A percentile compares a stretch with the other conserved stretches of the same genome.
These are phyloP conservation scores for Coprinopsis cinerea DNA, from an alignment of 768 basidiomycete species.

Conservation along the genomic window DNA sequence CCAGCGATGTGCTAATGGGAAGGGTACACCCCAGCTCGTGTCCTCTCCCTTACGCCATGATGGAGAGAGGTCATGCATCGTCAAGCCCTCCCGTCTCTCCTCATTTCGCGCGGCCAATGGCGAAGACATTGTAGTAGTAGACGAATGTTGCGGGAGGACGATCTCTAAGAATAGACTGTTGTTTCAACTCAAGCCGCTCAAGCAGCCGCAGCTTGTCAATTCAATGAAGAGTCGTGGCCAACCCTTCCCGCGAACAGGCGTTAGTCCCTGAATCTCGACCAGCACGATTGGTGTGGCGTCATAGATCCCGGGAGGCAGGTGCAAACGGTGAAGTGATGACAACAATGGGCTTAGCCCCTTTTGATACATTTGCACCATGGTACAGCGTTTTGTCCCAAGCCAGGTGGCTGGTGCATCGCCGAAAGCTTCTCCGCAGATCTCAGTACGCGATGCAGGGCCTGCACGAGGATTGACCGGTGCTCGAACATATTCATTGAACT, in stretches of 20 bases:
- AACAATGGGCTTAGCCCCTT: constrained; percentile 7
- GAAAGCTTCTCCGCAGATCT: constrained; percentile 2
- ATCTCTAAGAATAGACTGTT: no score
- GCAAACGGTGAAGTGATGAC: constrained; percentile 5
- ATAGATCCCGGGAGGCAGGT: constrained; percentile 8
- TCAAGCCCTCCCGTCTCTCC: no score
- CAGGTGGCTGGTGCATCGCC: constrained; percentile 11
- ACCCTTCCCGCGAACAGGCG: constrained; percentile 1
- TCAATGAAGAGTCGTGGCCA: background rate
- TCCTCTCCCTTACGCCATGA: background rate
- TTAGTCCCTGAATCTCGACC: constrained; percentile 1
- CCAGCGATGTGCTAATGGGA: background rate
- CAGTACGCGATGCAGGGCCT: background rate
- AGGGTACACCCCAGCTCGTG: background rate
- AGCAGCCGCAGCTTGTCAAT: background rate
- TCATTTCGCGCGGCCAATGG: no score
- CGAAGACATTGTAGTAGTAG: no score
- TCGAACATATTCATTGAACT: background rate
- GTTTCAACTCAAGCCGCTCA: no score
- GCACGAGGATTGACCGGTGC: background rate
- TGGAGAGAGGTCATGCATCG: no score
- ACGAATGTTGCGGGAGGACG: no score
- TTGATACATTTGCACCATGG: constrained; percentile 8
- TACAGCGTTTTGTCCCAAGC: constrained; percentile 7
- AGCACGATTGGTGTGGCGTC: constrained; percentile 3